A percentile compares a stretch with the other conserved stretches of the same genome.
phyloP scores from a whole-genome alignment of 305 asterid species.

The Fraxinus baroniana region DNA sequence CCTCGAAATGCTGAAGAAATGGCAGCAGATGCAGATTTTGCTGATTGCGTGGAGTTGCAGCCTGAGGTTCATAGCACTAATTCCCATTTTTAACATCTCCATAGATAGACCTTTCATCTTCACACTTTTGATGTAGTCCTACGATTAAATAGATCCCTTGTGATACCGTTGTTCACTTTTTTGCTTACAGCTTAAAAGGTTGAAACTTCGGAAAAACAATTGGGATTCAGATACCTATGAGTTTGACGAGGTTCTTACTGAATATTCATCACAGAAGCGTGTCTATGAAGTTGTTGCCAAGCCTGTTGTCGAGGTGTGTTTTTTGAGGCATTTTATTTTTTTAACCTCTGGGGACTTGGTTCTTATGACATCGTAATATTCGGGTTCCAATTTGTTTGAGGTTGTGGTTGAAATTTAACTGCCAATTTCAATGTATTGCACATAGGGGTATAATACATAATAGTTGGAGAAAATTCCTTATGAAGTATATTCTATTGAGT shows the following conservation, averaged over 20 bases:
- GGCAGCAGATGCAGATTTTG: conserved; percentile 98
- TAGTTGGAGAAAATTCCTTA: conserved; percentile 10
- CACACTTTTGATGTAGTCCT: not conserved
- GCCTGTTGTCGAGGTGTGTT: conserved; percentile 96
- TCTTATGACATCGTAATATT: conserved; percentile 9
- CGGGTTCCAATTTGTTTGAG: not conserved
- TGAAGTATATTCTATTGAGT: not conserved
- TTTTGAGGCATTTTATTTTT: conserved; percentile 14
- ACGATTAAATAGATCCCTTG: conserved; percentile 5
- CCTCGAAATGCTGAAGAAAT: conserved; percentile 92
- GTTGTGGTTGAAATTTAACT: not conserved
- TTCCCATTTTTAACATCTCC: conserved; percentile 14
- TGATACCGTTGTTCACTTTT: conserved; percentile 15
- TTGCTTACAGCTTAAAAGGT: conserved; percentile 68
- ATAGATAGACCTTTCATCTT: conserved; percentile 17
- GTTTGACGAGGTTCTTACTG: conserved; percentile 93
- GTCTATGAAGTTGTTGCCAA: conserved; percentile 99
- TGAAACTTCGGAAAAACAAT: conserved; percentile 91
- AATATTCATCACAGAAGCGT: conserved; percentile 93
- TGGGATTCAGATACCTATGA: conserved; percentile 99
- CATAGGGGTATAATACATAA: not conserved
- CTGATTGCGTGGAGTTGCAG: conserved; percentile 98
- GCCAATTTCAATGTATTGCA: not conserved
- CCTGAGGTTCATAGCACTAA: conserved; percentile 61
- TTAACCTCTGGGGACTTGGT: not conserved